Percentiles rank a stretch among this genome's conserved stretches.
These are phyloP conservation scores for Scleroderma citrinum DNA, from an alignment of 768 basidiomycete species.

Conservation along the genomic window DNA sequence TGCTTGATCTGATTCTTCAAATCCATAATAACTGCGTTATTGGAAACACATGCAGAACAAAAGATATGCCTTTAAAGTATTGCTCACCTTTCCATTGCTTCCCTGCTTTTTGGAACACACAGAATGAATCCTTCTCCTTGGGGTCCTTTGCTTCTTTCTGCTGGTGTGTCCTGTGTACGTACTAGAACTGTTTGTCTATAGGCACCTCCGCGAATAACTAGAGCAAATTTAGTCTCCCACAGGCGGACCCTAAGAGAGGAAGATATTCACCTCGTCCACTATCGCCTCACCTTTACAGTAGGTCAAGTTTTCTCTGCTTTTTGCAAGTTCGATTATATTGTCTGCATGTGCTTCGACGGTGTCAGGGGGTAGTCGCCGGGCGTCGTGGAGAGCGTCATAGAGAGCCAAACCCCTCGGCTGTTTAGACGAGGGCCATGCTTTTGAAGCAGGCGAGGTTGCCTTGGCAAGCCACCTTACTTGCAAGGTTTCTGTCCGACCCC, in stretches of 20 bases:
- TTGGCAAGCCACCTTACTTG: slow-evolving; percentile 65
- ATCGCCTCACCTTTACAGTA: slow-evolving; percentile 82
- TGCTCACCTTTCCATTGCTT: slow-evolving; percentile 75
- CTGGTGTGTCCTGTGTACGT: slow-evolving; percentile 27
- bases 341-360: slow-evolving; percentile 75
- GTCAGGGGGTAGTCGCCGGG: slow-evolving; percentile 72
- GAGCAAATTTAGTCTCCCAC: slow-evolving; percentile 94
- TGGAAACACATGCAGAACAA: not conserved
- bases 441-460: slow-evolving; percentile 47
- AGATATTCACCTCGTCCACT: slow-evolving; percentile 90
- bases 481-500: no score
- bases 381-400: slow-evolving; percentile 57
- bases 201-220: slow-evolving; percentile 88
- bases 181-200: slow-evolving; percentile 73
- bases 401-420: slow-evolving; percentile 67
- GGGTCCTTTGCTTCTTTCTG: slow-evolving; percentile 46
- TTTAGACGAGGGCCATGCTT: slow-evolving; percentile 60
- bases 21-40: slow-evolving; percentile 44
- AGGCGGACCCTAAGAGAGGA: no score
- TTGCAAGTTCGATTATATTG: slow-evolving; percentile 52
- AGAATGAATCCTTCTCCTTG: slow-evolving; percentile 74
- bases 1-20: slow-evolving; percentile 75
- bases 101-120: slow-evolving; percentile 87
- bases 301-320: slow-evolving; percentile 53
- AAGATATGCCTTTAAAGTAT: not conserved